Evolutionary conservation across 2,329 filamentous ascomycete genomes (phyloP).

Genomic region (Colletotrichum sp.): DNA sequence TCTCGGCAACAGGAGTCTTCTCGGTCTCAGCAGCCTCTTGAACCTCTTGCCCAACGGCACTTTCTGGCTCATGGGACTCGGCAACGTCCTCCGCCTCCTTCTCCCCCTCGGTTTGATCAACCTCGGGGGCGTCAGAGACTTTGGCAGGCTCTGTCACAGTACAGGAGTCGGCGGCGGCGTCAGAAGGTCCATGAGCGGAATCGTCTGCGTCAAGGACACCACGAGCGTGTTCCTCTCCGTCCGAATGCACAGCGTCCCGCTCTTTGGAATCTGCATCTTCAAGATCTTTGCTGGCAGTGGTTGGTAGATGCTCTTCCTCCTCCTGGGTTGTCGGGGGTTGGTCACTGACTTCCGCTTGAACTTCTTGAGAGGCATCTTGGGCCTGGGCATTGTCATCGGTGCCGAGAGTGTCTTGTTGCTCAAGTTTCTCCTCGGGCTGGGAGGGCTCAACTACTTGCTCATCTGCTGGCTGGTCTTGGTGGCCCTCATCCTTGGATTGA

Average conservation of each 20-base stretch:
- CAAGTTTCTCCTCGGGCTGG: background rate
- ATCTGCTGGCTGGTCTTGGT: background rate
- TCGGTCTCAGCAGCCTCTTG: background rate
- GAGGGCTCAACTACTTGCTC: background rate
- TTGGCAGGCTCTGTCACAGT: background rate
- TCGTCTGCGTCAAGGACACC: conserved; percentile 8
- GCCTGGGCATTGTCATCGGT: conserved; percentile 30
- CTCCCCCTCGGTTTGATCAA: fast-evolving
- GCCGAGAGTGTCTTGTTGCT: background rate
- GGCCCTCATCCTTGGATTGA: background rate
- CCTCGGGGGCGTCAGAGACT: background rate
- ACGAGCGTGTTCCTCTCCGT: conserved; percentile 13
- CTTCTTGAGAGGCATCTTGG: conserved; percentile 29
- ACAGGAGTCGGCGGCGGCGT: conserved; percentile 4
- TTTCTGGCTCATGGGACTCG: background rate
- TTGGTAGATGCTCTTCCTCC: conserved; percentile 11
- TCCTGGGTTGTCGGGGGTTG: background rate
- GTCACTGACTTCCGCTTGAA: conserved; percentile 14
- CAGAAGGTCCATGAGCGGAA: conserved; percentile 6
- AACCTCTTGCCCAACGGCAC: background rate
- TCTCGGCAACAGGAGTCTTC: background rate
- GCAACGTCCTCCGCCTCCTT: background rate
- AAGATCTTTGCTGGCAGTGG: conserved; percentile 14
- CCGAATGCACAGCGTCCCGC: background rate
- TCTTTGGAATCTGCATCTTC: conserved; percentile 12